A percentile compares a stretch with the other conserved stretches of the same genome.
These are phyloP conservation scores for Coprinopsis sp. DNA, from an alignment of 768 basidiomycete genomes.

Conservation along the genomic window DNA sequence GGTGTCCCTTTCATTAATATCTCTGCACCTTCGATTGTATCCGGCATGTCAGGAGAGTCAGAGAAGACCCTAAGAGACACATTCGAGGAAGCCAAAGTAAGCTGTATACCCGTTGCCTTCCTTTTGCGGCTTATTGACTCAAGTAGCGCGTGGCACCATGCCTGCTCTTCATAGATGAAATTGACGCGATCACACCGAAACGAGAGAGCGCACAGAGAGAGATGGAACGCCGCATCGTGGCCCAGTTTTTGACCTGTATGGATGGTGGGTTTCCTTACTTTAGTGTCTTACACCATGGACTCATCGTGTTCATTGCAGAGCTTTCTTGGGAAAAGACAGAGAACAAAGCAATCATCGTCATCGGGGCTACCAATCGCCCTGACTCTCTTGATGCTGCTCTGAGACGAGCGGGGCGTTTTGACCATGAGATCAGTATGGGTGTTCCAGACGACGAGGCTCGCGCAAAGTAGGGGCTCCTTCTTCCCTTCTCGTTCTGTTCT, in stretches of 20 bases:
- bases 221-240: constrained; percentile 97
- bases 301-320: constrained; percentile 42
- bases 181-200: constrained; percentile 97
- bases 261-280: constrained; percentile 61
- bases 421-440: constrained; percentile 96
- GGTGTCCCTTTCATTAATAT: constrained; percentile 90
- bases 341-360: constrained; percentile 88
- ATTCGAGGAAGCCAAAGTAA: constrained; percentile 93
- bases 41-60: constrained; percentile 97
- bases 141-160: constrained; percentile 83
- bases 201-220: constrained; percentile 96
- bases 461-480: constrained; percentile 60
- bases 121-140: neutral
- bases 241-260: constrained; percentile 97
- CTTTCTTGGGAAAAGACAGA: constrained; percentile 94
- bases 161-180: constrained; percentile 94
- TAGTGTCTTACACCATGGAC: neutral
- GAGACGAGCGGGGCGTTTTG: constrained; percentile 90
- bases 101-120: constrained; percentile 12
- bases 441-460: constrained; percentile 91
- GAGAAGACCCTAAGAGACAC: constrained; percentile 95
- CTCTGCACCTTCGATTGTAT: constrained; percentile 93
- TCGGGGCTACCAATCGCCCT: constrained; percentile 94
- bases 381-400: constrained; percentile 94
- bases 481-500: neutral